A percentile compares a stretch with the other conserved stretches of the same genome.
These are phyloP conservation scores for Puccinia coronata DNA, from an alignment of 1,284 basidiomycete genomes.

Conservation along the genomic window DNA sequence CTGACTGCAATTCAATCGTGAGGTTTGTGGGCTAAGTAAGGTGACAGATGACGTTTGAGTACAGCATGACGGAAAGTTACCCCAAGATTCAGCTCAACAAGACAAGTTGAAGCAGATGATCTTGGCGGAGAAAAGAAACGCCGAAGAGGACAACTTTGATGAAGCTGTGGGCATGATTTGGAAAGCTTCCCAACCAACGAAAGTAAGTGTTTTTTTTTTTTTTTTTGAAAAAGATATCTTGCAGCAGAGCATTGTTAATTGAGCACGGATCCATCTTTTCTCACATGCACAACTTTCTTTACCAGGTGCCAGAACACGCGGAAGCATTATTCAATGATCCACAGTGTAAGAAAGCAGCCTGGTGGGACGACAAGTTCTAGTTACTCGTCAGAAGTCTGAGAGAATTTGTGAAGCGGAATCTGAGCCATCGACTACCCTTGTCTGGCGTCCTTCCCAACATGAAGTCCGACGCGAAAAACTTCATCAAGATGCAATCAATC, in stretches of 20 bases:
- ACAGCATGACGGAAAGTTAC: slow-evolving; percentile 69
- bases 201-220: slow-evolving; percentile 61
- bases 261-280: neutral
- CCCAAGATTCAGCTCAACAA: slow-evolving; percentile 70
- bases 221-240: slow-evolving; percentile 66
- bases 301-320: slow-evolving; percentile 69
- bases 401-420: slow-evolving; percentile 63
- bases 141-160: slow-evolving; percentile 94
- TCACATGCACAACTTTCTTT: neutral
- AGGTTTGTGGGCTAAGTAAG: neutral
- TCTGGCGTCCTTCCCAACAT: slow-evolving; percentile 84
- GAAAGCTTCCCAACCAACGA: slow-evolving; percentile 67
- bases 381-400: slow-evolving; percentile 79
- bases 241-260: slow-evolving; percentile 1
- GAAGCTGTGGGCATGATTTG: slow-evolving; percentile 69
- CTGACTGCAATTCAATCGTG: neutral
- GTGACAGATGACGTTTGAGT: slow-evolving; percentile 46
- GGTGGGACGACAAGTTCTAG: too few relatives aligned
- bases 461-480: slow-evolving; percentile 83
- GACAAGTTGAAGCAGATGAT: slow-evolving; percentile 74
- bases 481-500: slow-evolving; percentile 75
- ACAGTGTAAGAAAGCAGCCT: slow-evolving; percentile 62
- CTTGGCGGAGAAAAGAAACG: slow-evolving; percentile 67
- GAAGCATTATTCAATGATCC: slow-evolving; percentile 69
- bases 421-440: slow-evolving; percentile 66